phyloP scores from a whole-genome alignment of 2,329 filamentous ascomycete genomes.

The Penicillium occitanis region DNA sequence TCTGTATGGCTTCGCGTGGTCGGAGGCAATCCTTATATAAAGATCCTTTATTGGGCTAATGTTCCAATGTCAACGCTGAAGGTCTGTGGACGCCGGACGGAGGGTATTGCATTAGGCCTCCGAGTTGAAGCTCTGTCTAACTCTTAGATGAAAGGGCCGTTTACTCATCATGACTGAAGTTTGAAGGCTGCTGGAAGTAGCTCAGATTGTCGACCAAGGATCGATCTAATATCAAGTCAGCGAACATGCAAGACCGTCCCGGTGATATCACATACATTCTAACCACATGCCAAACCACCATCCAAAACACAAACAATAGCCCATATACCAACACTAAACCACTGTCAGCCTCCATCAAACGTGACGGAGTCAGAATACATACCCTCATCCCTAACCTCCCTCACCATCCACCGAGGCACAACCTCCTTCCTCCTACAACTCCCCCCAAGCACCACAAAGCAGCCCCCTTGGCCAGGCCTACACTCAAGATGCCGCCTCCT shows the following conservation, averaged over 20 bases:
- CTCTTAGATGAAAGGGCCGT: neutral
- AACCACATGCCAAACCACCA: neutral
- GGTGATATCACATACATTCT: constrained; percentile 2
- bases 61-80: neutral
- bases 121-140: neutral
- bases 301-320: constrained; percentile 14
- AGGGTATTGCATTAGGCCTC: too few species aligned
- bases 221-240: neutral
- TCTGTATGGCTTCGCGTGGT: neutral
- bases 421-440: constrained; percentile 35
- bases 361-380: constrained; percentile 7
- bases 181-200: neutral
- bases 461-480: constrained; percentile 32
- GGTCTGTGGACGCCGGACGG: too few species aligned
- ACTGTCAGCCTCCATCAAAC: neutral
- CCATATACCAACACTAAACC: constrained; percentile 23
- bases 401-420: constrained; percentile 33
- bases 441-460: constrained; percentile 39
- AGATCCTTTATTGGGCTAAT: neutral
- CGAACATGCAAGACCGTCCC: neutral
- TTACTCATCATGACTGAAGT: neutral
- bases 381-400: constrained; percentile 33
- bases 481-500: constrained; percentile 45
- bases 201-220: neutral
- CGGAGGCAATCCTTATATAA: neutral